Conservation (phyloP, 2,329 filamentous ascomycete genomes). For the Calonectria pauciramosa region DNA sequence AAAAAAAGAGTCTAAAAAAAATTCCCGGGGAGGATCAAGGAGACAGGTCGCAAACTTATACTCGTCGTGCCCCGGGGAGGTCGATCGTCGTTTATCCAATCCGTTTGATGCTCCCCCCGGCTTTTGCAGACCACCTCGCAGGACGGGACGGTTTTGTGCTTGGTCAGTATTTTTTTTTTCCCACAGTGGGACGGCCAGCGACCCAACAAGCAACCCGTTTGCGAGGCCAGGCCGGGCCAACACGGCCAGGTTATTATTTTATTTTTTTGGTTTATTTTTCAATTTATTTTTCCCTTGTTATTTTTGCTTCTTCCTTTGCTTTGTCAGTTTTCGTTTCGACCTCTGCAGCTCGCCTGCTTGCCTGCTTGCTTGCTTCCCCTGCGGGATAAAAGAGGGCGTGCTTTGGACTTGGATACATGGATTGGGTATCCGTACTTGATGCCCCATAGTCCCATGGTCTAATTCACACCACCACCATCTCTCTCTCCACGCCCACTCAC, state of each 20-base stretch:
- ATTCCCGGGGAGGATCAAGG: not conserved
- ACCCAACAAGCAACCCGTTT: slow-evolving; percentile 46
- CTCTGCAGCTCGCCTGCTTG: slow-evolving; percentile 12
- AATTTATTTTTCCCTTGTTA: slow-evolving; percentile 25
- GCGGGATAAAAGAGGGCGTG: slow-evolving; percentile 54
- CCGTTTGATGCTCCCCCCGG: not conserved
- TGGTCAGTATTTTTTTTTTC: slow-evolving; percentile 20
- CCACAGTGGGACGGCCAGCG: slow-evolving; percentile 47
- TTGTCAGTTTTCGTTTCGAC: not conserved
- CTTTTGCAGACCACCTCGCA: slow-evolving; percentile 1
- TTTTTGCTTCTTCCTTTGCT: slow-evolving; percentile 32
- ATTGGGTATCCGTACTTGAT: slow-evolving; percentile 58
- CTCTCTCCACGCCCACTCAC: slow-evolving; percentile 26
- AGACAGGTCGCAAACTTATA: slow-evolving; percentile 6
- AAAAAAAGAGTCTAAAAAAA: not conserved
- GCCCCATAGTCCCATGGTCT: slow-evolving; percentile 49
- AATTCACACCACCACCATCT: slow-evolving; percentile 46
- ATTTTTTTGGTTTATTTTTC: slow-evolving; percentile 44
- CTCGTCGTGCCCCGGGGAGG: not conserved
- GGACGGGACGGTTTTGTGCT: not conserved
- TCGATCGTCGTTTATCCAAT: slow-evolving; percentile 4
- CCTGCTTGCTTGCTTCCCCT: slow-evolving; percentile 36
- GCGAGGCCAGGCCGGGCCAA: slow-evolving; percentile 27
- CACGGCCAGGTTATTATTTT: slow-evolving; percentile 12
- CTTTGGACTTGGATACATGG: slow-evolving; percentile 46